Evolutionary conservation across 2,329 filamentous ascomycete genomes (phyloP).

Genomic region (Ophiocordyceps camponoti-leonardi): DNA sequence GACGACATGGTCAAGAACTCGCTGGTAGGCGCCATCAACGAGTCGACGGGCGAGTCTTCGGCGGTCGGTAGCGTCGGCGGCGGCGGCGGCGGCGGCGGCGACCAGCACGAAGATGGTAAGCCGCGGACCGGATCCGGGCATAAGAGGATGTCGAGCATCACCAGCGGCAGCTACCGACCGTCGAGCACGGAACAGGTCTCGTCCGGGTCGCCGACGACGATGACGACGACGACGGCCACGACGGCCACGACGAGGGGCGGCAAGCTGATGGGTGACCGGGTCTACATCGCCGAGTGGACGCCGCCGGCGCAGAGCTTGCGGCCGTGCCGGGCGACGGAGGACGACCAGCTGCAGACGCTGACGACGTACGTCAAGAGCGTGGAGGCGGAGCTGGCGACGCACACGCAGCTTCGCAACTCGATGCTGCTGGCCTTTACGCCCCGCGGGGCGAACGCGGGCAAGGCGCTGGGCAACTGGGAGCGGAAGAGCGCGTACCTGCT

Average conservation of each 20-base stretch:
- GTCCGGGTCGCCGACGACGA: constrained; percentile 28
- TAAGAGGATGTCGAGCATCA: constrained; percentile 24
- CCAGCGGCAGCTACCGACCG: constrained; percentile 33
- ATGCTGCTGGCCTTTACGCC: constrained; percentile 85
- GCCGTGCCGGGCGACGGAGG: constrained; percentile 58
- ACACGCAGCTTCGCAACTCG: constrained; percentile 74
- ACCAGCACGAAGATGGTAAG: constrained; percentile 18
- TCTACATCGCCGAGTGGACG: constrained; percentile 73
- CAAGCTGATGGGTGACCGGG: constrained; percentile 69
- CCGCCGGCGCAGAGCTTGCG: constrained; percentile 85
- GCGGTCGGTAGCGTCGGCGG: constrained; percentile 4
- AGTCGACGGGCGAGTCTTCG: constrained; percentile 15
- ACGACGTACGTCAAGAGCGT: constrained; percentile 68
- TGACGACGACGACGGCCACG: constrained; percentile 29
- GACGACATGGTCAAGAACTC: constrained; percentile 53
- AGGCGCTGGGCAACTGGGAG: constrained; percentile 94
- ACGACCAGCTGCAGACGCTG: constrained; percentile 63
- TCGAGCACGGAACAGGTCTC: constrained; percentile 43
- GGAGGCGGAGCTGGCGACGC: constrained; percentile 67
- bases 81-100: too few species aligned
- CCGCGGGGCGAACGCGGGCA: constrained; percentile 60
- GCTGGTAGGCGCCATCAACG: constrained; percentile 33
- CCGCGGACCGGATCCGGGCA: constrained; percentile 30
- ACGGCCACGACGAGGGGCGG: constrained; percentile 13
- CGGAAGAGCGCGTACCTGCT: constrained; percentile 84